Conservation (phyloP, 2,329 filamentous ascomycete genomes). For the Thielaviopsis punctulata region DNA sequence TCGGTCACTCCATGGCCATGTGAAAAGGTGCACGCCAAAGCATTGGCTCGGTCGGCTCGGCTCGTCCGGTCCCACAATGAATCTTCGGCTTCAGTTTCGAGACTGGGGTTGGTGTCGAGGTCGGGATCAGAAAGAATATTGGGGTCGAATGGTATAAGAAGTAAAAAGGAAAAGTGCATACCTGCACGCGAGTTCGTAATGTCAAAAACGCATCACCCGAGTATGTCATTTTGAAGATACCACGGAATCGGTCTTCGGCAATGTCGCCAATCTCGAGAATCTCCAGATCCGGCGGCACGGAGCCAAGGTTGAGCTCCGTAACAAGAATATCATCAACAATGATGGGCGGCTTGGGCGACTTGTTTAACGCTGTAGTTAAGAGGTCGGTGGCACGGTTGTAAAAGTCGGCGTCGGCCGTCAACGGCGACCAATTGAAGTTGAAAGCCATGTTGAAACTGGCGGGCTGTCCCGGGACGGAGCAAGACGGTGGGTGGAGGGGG, state of each 20-base stretch:
- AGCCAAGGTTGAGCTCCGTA: slow-evolving; percentile 91
- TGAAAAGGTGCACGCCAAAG: neutral
- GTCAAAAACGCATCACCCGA: slow-evolving; percentile 89
- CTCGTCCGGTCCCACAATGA: neutral
- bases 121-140: neutral
- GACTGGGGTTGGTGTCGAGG: neutral
- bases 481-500: neutral
- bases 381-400: slow-evolving; percentile 84
- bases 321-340: slow-evolving; percentile 99
- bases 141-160: neutral
- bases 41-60: neutral
- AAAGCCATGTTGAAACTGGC: slow-evolving; percentile 66
- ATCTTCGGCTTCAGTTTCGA: neutral
- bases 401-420: slow-evolving; percentile 86
- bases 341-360: slow-evolving; percentile 92
- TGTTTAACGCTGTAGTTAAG: slow-evolving; percentile 88
- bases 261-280: slow-evolving; percentile 96
- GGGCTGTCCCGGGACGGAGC: slow-evolving; percentile 1
- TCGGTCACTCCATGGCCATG: neutral
- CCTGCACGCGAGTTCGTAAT: slow-evolving; percentile 85
- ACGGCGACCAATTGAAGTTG: slow-evolving; percentile 99
- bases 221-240: slow-evolving; percentile 99
- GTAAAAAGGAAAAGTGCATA: slow-evolving; percentile 23
- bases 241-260: slow-evolving; percentile 88
- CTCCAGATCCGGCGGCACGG: slow-evolving; percentile 84